A percentile compares a stretch with the other conserved stretches of the same genome.
These are phyloP conservation scores for Pyrus communis DNA, from an alignment of 306 rosid species.

Conservation along the genomic window DNA sequence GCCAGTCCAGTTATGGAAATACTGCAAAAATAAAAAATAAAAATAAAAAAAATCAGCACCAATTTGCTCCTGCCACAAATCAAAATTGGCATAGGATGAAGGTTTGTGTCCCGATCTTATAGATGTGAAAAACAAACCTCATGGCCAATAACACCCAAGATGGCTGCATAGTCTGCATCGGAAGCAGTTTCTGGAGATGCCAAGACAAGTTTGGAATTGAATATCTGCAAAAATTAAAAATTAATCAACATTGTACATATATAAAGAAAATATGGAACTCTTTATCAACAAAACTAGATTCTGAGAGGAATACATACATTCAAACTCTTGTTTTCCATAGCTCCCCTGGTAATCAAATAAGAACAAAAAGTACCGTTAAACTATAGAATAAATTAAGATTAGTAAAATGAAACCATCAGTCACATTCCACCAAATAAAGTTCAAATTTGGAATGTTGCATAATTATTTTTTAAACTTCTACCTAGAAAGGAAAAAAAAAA, in stretches of 20 bases:
- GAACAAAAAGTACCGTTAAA: conserved; percentile 9
- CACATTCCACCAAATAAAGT: neutral
- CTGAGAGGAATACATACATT: conserved; percentile 47
- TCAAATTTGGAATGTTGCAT: neutral
- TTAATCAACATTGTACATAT: neutral
- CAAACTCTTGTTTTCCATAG: conserved; percentile 99
- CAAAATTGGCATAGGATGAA: conserved; percentile 6
- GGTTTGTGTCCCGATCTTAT: neutral
- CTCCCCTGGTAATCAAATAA: conserved; percentile 69
- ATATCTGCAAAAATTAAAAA: conserved; percentile 45
- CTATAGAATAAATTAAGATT: neutral
- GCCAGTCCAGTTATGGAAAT: conserved; percentile 99
- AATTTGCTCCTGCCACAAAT: neutral
- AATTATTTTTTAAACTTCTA: conserved; percentile 2
- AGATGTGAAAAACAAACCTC: conserved; percentile 58
- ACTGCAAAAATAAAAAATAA: conserved; percentile 54
- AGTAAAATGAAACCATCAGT: neutral
- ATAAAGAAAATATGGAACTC: neutral
- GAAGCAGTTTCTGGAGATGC: conserved; percentile 95
- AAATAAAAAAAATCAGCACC: conserved; percentile 12
- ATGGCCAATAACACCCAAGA: conserved; percentile 95
- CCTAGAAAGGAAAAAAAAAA: neutral
- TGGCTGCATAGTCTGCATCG: conserved; percentile 91
- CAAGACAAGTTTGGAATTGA: conserved; percentile 88
- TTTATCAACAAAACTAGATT: neutral